A percentile compares a stretch with the other conserved stretches of the same genome.
phyloP scores from a whole-genome alignment of 192 early-diverging fungal genomes.

The Podila horticola region DNA sequence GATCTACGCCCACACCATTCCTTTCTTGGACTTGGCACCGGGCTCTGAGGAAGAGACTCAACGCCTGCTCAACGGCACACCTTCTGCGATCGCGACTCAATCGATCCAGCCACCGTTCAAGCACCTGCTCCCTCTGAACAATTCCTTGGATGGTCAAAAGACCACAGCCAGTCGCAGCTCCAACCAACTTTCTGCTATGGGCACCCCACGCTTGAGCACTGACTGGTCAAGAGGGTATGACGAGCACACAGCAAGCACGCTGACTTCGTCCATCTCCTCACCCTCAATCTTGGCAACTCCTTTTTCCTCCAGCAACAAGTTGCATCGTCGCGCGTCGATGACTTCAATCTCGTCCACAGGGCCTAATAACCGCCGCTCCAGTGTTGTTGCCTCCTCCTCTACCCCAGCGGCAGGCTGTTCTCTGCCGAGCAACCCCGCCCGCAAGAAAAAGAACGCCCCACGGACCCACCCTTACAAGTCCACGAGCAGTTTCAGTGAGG shows the following conservation, averaged over 20 bases:
- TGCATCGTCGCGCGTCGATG: slow-evolving; percentile 24
- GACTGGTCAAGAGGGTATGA: background rate
- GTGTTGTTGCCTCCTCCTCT: background rate
- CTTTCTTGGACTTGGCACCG: slow-evolving; percentile 38
- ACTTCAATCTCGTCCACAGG: slow-evolving; percentile 12
- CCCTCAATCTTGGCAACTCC: slow-evolving; percentile 18
- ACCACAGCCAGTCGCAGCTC: too few relatives aligned
- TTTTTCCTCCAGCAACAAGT: background rate
- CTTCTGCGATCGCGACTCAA: slow-evolving; percentile 38
- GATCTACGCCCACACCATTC: slow-evolving; percentile 45
- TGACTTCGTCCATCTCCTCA: slow-evolving; percentile 25
- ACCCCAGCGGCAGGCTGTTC: too few relatives aligned
- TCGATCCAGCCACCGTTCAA: slow-evolving; percentile 50
- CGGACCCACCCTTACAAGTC: slow-evolving; percentile 49
- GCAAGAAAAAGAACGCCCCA: slow-evolving; percentile 44
- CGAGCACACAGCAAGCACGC: background rate
- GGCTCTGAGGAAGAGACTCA: slow-evolving; percentile 47
- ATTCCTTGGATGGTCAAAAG: too few relatives aligned
- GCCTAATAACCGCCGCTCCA: slow-evolving; percentile 21
- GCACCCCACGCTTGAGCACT: background rate
- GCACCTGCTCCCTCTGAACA: slow-evolving; percentile 27
- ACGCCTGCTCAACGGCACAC: slow-evolving; percentile 23
- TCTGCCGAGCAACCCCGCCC: slow-evolving; percentile 22
- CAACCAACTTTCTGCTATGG: background rate
- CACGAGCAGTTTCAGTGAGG: slow-evolving; percentile 40